phyloP scores from a whole-genome alignment of 257 asterid genomes.

The Solanum dulcamara region DNA sequence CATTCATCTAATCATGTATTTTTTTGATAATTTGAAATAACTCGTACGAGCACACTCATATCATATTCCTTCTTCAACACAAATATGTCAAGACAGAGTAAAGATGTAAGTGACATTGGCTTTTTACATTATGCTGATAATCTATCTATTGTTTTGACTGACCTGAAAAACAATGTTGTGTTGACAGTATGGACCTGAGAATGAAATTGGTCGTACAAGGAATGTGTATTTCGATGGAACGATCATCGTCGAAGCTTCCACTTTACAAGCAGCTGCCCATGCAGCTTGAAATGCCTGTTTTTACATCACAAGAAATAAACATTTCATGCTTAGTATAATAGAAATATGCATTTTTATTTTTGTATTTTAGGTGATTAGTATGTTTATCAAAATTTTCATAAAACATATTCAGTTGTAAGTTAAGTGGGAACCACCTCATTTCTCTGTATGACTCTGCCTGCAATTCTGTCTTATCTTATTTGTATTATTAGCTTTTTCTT shows the following conservation, averaged over 20 bases:
- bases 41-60: too few relatives aligned
- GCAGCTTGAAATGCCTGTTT: constrained; percentile 83
- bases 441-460: constrained; percentile 20
- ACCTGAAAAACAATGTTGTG: constrained; percentile 91
- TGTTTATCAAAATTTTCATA: neutral
- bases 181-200: constrained; percentile 88
- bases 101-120: neutral
- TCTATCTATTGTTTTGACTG: neutral
- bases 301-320: constrained; percentile 1
- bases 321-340: neutral
- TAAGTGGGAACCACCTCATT: constrained; percentile 30
- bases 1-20: too few relatives aligned
- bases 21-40: too few relatives aligned
- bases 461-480: constrained; percentile 18
- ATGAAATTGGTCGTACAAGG: constrained; percentile 82
- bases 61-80: too few relatives aligned
- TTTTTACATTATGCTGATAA: neutral
- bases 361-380: neutral
- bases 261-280: constrained; percentile 83
- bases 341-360: neutral
- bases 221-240: constrained; percentile 54
- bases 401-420: constrained; percentile 6
- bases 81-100: neutral
- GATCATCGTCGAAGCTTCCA: constrained; percentile 48
- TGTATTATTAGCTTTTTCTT: neutral